Base-by-base conservation (phyloP, 2,329 filamentous ascomycete genomes). In the Keithomyces neogunnii region DNA sequence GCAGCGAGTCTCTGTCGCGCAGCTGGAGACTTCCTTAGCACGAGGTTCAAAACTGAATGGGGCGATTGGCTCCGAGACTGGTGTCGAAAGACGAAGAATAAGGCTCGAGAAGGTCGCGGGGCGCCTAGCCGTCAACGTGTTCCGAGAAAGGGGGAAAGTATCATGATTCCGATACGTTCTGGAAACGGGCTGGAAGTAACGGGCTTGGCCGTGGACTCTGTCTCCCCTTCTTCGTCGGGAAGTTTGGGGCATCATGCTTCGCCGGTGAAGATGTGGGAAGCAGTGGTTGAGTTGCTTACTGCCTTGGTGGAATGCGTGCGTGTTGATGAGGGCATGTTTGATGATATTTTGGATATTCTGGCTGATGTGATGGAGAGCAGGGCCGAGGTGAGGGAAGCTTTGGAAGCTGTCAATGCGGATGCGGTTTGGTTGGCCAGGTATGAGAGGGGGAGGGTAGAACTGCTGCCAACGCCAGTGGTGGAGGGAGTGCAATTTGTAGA, bases 1-100 rank as follows among this genome's bases (percentile, higher is more conserved):
- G 73, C 97, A 3, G 73, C 73, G 2, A 72, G 77, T 9, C 76
- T 96, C 51, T 95, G 89, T 62, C 71, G 73, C 51, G 73, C 80
- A 45, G 88, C 89, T 0, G 88, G 90, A 0, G 84, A 89, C 54
- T 99, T 99, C 63, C 81, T 97, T 69, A 75, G 78, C 35, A 82
- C 81, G 0, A 76, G 93, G 5, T 80, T 96, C 55, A 82, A 86
- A 63, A 81, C 80, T 4, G 84, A 89, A 52, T 96, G 87, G 85
- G 70, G 67, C 49, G 71, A 75, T 13, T 68, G 81, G 29, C 69
- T 84, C 49, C 68, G 69, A 10, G 66, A 62, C 50, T 84, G 72
- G 77, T 78, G 70, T 55, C 63, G 60, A 44, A 72, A 69, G 52
- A 64, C 62, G 6, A 77, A 75, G 3, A 61, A 62, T 10, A 60